Percentiles rank a stretch among this genome's conserved stretches.
phyloP scores from a whole-genome alignment of 345 rosid species.

The Euclidium syriacum region DNA sequence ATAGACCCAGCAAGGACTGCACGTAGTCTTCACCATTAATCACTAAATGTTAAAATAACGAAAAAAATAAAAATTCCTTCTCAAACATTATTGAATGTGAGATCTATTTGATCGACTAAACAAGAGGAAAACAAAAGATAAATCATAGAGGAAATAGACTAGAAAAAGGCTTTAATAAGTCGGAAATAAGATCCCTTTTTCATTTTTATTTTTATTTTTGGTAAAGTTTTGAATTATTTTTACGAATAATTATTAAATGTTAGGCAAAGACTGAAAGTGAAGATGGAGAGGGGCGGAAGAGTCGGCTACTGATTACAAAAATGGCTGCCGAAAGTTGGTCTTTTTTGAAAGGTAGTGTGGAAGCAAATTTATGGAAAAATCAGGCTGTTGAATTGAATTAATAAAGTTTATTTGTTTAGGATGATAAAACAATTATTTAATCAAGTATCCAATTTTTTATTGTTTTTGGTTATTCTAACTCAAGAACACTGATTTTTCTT shows the following conservation, averaged over 20 bases:
- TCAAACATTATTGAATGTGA: conserved; percentile 12
- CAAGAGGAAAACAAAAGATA: neutral
- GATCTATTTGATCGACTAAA: conserved; percentile 12
- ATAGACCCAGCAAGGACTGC: conserved; percentile 34
- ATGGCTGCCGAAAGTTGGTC: conserved; percentile 21
- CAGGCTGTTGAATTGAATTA: no score
- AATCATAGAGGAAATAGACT: neutral
- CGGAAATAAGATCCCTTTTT: neutral
- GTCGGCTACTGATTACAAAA: conserved; percentile 27
- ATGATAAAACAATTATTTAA: no score
- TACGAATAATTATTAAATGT: neutral
- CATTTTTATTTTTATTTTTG: neutral
- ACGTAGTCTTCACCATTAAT: conserved; percentile 29
- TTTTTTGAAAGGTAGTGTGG: neutral
- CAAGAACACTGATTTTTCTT: no score
- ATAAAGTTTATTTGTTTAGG: no score
- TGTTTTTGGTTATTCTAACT: no score
- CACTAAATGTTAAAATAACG: neutral
- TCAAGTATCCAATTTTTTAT: no score
- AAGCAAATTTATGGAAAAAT: no score
- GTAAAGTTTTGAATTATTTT: neutral
- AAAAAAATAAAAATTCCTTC: neutral
- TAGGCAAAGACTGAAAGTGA: conserved; percentile 21
- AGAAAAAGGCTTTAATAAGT: neutral
- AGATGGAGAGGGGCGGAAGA: conserved; percentile 6